Percentiles rank a stretch among this genome's conserved stretches.
phyloP scores from a whole-genome alignment of 768 basidiomycete species.

The Mycena indigotica region DNA sequence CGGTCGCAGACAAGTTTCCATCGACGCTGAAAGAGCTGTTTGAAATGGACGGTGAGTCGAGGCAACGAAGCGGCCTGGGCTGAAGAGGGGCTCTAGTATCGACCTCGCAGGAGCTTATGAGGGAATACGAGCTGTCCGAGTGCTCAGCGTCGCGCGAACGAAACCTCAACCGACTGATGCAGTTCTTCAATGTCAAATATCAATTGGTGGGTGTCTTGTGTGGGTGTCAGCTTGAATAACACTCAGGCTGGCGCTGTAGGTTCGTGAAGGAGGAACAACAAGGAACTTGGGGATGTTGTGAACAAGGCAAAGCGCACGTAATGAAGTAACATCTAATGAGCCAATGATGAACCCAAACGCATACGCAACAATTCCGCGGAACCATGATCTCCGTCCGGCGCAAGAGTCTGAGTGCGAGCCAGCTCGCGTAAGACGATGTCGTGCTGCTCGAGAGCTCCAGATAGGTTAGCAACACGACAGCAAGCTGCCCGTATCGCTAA shows the following conservation, averaged over 20 bases:
- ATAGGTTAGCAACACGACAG: too few relatives aligned
- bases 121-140: conserved; percentile 35
- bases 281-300: neutral
- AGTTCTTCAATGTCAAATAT: conserved; percentile 36
- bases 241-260: neutral
- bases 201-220: conserved; percentile 35
- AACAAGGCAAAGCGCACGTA: too few relatives aligned
- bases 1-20: conserved; percentile 52
- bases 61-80: too few relatives aligned
- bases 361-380: too few relatives aligned
- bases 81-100: conserved; percentile 12
- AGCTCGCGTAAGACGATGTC: too few relatives aligned
- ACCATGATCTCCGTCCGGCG: too few relatives aligned
- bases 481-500: too few relatives aligned
- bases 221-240: neutral
- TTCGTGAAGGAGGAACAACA: neutral
- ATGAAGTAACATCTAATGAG: too few relatives aligned
- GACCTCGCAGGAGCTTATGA: conserved; percentile 29
- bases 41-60: conserved; percentile 47
- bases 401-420: too few relatives aligned
- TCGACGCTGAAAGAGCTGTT: conserved; percentile 55
- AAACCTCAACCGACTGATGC: conserved; percentile 42
- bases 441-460: too few relatives aligned
- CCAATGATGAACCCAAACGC: too few relatives aligned
- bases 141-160: conserved; percentile 32